Percentiles rank a stretch among this genome's conserved stretches.
phyloP scores from a whole-genome alignment of 1,284 basidiomycete genomes.

The Ustilago curta region DNA sequence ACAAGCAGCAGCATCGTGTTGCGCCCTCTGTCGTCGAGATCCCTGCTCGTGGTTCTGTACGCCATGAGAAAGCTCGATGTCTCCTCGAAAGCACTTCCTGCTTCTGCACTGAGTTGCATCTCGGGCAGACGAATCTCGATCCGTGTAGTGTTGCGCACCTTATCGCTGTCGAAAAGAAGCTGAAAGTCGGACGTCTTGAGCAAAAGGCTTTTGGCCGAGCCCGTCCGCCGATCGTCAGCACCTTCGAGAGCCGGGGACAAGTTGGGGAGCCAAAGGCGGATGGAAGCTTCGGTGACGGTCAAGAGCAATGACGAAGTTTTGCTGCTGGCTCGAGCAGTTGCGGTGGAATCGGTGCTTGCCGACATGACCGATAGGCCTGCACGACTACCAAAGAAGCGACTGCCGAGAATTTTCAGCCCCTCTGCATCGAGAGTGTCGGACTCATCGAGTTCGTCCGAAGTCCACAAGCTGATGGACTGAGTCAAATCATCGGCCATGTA shows the following conservation, averaged over 20 bases:
- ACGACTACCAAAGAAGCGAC: conserved; percentile 56
- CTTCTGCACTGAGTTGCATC: conserved; percentile 30
- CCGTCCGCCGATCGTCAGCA: not conserved
- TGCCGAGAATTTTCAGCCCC: conserved; percentile 54
- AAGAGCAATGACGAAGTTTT: conserved; percentile 30
- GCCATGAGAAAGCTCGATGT: conserved; percentile 26
- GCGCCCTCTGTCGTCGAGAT: conserved; percentile 35
- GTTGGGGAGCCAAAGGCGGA: conserved; percentile 33
- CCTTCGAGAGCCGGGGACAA: not conserved
- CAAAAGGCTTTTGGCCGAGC: conserved; percentile 28
- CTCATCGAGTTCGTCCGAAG: conserved; percentile 25
- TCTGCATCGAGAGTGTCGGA: conserved; percentile 36
- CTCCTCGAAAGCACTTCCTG: conserved; percentile 8
- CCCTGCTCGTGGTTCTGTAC: conserved; percentile 32
- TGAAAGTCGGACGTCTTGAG: conserved; percentile 31
- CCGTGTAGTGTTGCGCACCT: conserved; percentile 31
- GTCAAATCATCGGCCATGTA: conserved; percentile 59
- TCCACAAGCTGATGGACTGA: conserved; percentile 42
- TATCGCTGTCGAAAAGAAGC: conserved; percentile 39
- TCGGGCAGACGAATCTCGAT: conserved; percentile 35
- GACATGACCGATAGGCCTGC: conserved; percentile 50
- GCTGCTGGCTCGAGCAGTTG: conserved; percentile 25
- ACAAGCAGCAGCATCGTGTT: conserved; percentile 74
- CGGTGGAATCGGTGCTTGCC: conserved; percentile 47
- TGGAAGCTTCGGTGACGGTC: conserved; percentile 32